Conservation (phyloP, 148 eudicot genomes). For the Hydrangea macrophylla region DNA sequence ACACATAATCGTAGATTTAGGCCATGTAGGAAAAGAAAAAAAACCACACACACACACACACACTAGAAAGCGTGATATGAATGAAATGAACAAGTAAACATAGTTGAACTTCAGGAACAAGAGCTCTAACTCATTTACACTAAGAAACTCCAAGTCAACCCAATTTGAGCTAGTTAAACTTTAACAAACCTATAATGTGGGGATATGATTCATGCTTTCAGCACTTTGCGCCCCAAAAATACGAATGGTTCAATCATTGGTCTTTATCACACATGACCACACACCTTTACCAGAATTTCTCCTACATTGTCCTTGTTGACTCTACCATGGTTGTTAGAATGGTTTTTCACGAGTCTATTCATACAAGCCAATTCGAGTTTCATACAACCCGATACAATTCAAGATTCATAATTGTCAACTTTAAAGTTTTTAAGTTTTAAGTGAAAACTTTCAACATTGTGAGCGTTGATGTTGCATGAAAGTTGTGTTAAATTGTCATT, state of each 20-base stretch:
- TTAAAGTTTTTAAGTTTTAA: too few species aligned
- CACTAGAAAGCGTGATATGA: slow-evolving; percentile 6
- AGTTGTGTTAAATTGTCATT: too few species aligned
- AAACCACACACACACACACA: slow-evolving; percentile 9
- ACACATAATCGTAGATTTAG: slow-evolving; percentile 11
- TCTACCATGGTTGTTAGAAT: too few species aligned
- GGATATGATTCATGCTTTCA: background rate
- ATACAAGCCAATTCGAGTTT: too few species aligned
- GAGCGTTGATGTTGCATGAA: too few species aligned
- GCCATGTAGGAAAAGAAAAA: slow-evolving; percentile 5
- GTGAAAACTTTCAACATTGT: too few species aligned
- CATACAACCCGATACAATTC: too few species aligned
- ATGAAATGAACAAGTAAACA: background rate
- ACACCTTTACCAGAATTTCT: background rate
- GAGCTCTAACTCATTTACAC: background rate
- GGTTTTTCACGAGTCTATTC: too few species aligned
- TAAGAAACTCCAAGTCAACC: too few species aligned
- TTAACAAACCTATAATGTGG: too few species aligned
- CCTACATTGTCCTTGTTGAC: background rate
- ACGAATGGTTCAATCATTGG: background rate
- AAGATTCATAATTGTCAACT: too few species aligned
- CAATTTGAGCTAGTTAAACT: background rate
- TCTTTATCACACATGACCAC: background rate
- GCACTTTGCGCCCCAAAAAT: background rate
- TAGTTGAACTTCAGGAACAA: background rate